Percentiles rank a stretch among this genome's conserved stretches.
Conservation (phyloP, 805 yeast species). For the Torulaspora maleeae region DNA sequence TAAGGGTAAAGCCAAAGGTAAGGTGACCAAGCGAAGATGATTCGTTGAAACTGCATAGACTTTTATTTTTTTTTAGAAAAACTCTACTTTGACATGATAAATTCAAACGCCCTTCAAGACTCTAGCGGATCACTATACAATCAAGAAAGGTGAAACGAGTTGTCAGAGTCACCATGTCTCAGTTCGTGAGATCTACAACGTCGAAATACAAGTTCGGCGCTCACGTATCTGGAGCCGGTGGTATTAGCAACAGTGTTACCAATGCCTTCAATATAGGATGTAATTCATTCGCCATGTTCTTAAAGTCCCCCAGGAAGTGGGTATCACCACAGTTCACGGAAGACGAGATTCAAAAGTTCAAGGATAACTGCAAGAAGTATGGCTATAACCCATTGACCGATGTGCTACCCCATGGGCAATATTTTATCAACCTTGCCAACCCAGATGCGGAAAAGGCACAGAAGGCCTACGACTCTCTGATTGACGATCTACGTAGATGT, state of each 20-base stretch:
- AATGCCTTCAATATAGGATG: slow-evolving; percentile 52
- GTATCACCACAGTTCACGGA: slow-evolving; percentile 68
- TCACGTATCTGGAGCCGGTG: slow-evolving; percentile 82
- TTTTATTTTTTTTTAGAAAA: neutral
- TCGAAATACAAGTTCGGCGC: slow-evolving; percentile 72
- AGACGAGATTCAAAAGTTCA: slow-evolving; percentile 65
- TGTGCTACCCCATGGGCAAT: slow-evolving; percentile 90
- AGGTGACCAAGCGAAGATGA: slow-evolving; percentile 24
- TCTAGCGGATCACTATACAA: neutral
- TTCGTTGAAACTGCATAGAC: neutral
- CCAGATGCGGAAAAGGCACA: slow-evolving; percentile 77
- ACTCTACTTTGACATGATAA: neutral
- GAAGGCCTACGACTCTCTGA: slow-evolving; percentile 68
- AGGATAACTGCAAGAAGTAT: slow-evolving; percentile 52
- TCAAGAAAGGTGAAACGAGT: neutral
- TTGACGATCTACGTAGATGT: slow-evolving; percentile 85
- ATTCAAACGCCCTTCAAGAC: neutral
- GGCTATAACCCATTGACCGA: slow-evolving; percentile 73
- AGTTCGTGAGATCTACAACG: slow-evolving; percentile 42
- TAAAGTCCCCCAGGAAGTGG: slow-evolving; percentile 91
- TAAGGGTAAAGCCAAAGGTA: slow-evolving; percentile 19
- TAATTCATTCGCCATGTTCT: slow-evolving; percentile 83
- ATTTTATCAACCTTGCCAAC: slow-evolving; percentile 86
- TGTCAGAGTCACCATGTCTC: slow-evolving; percentile 18
- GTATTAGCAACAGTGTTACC: slow-evolving; percentile 61